Evolutionary conservation across 495 filamentous ascomycete species (phyloP).

Genomic region (Penicillium herquei): DNA sequence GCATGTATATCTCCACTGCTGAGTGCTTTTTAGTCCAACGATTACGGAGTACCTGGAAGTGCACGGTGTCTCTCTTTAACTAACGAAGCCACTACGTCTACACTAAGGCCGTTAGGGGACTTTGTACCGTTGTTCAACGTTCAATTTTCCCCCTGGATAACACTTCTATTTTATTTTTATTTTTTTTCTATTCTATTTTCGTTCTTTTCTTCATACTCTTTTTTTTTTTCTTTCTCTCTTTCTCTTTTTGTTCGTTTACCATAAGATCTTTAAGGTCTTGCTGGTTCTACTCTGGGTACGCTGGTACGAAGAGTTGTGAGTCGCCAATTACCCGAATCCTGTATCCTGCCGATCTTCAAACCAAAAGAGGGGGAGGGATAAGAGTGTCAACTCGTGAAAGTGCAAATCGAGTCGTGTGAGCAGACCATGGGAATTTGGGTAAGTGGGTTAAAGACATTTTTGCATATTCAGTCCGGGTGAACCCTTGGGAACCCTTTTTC

Average conservation of each 20-base stretch:
- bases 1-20: too few relatives aligned
- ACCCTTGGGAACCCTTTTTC: neutral
- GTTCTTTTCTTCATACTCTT: slow-evolving; percentile 3
- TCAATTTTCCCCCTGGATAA: slow-evolving; percentile 5
- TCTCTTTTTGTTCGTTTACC: neutral
- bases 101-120: slow-evolving; percentile 14
- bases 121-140: slow-evolving; percentile 3
- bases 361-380: slow-evolving; percentile 20
- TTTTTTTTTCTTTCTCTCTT: neutral
- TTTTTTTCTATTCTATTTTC: neutral
- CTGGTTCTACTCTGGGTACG: too few relatives aligned
- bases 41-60: neutral
- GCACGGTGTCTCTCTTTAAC: slow-evolving; percentile 5
- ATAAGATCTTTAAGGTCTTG: neutral
- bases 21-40: too few relatives aligned
- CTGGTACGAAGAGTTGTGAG: neutral
- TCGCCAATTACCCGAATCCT: slow-evolving; percentile 1
- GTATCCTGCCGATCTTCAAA: slow-evolving; percentile 5
- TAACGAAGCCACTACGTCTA: slow-evolving; percentile 15
- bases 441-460: neutral
- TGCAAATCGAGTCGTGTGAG: slow-evolving; percentile 1
- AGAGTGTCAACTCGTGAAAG: neutral
- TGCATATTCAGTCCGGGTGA: neutral
- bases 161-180: neutral
- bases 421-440: slow-evolving; percentile 1